phyloP scores from a whole-genome alignment of 108 stramenopile species.

The Epithemia pelagica region DNA sequence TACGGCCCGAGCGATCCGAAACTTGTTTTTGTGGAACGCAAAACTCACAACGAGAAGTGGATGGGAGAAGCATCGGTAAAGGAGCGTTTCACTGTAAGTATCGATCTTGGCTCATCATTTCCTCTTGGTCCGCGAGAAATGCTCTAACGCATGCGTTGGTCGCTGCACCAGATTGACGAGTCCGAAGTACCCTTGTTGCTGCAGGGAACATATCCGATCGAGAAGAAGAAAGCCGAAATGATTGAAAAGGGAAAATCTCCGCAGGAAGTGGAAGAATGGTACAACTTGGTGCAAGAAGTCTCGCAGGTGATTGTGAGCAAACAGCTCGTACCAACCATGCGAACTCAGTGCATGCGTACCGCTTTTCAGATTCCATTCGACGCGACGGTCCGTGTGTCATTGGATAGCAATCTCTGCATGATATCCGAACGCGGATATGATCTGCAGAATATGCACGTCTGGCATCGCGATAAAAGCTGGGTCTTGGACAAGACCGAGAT shows the following conservation, averaged over 20 bases:
- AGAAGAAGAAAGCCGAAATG: conserved; percentile 71
- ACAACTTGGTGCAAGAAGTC: conserved; percentile 79
- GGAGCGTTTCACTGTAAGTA: conserved; percentile 92
- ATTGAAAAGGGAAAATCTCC: conserved; percentile 72
- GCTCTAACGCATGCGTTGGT: too few species aligned
- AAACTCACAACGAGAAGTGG: conserved; percentile 98
- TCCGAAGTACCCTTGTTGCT: conserved; percentile 75
- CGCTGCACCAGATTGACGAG: conserved; percentile 51
- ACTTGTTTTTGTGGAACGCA: conserved; percentile 92
- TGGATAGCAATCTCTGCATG: conserved; percentile 97
- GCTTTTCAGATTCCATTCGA: conserved; percentile 97
- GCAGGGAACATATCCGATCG: conserved; percentile 80
- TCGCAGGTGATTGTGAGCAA: conserved; percentile 84
- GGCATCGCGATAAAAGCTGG: conserved; percentile 87
- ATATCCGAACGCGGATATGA: conserved; percentile 93
- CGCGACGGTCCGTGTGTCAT: conserved; percentile 89
- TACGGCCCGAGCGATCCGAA: conserved; percentile 87
- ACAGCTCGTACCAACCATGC: conserved; percentile 91
- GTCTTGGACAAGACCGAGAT: conserved; percentile 77
- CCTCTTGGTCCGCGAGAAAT: too few species aligned
- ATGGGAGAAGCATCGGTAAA: conserved; percentile 94
- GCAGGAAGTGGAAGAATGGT: conserved; percentile 87
- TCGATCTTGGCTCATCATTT: too few species aligned
- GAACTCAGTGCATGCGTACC: conserved; percentile 95
- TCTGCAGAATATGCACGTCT: conserved; percentile 74